Base-by-base conservation (phyloP, 1,284 basidiomycete species). In the Pterulicium gracile region DNA sequence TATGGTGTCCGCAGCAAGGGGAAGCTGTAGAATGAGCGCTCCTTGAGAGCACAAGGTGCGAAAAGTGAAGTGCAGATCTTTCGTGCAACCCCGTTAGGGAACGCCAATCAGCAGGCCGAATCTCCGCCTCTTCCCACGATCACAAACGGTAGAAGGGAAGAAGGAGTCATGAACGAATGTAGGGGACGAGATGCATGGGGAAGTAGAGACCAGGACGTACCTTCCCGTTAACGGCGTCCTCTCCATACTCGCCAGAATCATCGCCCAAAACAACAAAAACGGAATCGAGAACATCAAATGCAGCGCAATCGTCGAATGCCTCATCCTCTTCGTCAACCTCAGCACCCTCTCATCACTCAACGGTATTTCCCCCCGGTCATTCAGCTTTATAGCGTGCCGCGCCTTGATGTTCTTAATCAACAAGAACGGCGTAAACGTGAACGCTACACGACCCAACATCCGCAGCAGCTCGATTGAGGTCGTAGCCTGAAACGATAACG, bases 151-250 rank as follows among this genome's bases (percentile, higher is more conserved):
- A n/a, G n/a, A n/a, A n/a, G n/a, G n/a, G n/a, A n/a, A n/a, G n/a
- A n/a, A n/a, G n/a, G n/a, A n/a, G n/a, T n/a, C n/a, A n/a, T n/a
- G n/a, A n/a, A n/a, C n/a, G n/a, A n/a, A n/a, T n/a, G n/a, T n/a
- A n/a, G n/a, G n/a, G n/a, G n/a, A n/a, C n/a, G n/a, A n/a, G n/a
- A n/a, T n/a, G n/a, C n/a, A n/a, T n/a, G n/a, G n/a, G n/a, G n/a
- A n/a, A n/a, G n/a, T n/a, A n/a, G n/a, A n/a, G n/a, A n/a, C 7
- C n/a, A 5, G 4, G 4, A 61, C 75, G 45, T 51, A 87, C 81
- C 87, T 72, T 51, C 90, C 90, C 4, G 89, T 92, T 47, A 92
- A 67, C 1, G 90, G 90, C 3, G 88, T 89, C 54, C 77, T 67
- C 60, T 94, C 90, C 45, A 88, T 58, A 49, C 85, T 89, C 1